Evolutionary conservation across 768 basidiomycete species (phyloP).

Genomic region (Gymnopilus junonius): DNA sequence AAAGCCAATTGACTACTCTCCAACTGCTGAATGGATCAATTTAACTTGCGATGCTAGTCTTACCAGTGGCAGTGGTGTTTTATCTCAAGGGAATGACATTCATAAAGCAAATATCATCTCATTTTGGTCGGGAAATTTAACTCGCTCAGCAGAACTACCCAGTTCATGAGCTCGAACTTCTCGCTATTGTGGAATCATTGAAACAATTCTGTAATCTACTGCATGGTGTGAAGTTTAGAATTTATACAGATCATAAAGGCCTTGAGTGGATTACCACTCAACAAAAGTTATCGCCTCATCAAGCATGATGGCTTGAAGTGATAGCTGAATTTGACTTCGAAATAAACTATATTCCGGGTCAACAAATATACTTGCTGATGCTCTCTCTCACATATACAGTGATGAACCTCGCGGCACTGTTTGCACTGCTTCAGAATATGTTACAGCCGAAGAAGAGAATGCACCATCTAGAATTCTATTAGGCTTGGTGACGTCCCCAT

Average conservation of each 20-base stretch:
- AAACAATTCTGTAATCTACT: conserved; percentile 26
- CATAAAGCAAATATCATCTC: conserved; percentile 33
- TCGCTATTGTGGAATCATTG: conserved; percentile 40
- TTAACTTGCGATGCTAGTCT: conserved; percentile 33
- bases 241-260: conserved; percentile 36
- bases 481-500: not conserved
- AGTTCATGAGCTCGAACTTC: conserved; percentile 31
- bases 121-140: conserved; percentile 35
- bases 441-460: conserved; percentile 18
- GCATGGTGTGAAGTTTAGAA: conserved; percentile 29
- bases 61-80: conserved; percentile 28
- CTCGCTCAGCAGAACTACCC: conserved; percentile 28
- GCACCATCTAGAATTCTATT: not conserved
- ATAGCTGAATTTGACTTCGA: conserved; percentile 39
- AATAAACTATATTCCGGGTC: conserved; percentile 33
- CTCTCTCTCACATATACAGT: conserved; percentile 32
- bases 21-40: conserved; percentile 21
- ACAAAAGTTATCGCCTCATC: conserved; percentile 5
- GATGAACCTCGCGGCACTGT: not conserved
- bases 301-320: conserved; percentile 24
- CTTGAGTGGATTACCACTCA: conserved; percentile 17
- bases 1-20: conserved; percentile 14
- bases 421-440: conserved; percentile 2
- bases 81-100: conserved; percentile 31
- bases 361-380: conserved; percentile 40